Percentiles rank a stretch among this genome's conserved stretches.
These are phyloP conservation scores for Fomitopsis pinicola DNA, from an alignment of 1,284 basidiomycete genomes.

Conservation along the genomic window DNA sequence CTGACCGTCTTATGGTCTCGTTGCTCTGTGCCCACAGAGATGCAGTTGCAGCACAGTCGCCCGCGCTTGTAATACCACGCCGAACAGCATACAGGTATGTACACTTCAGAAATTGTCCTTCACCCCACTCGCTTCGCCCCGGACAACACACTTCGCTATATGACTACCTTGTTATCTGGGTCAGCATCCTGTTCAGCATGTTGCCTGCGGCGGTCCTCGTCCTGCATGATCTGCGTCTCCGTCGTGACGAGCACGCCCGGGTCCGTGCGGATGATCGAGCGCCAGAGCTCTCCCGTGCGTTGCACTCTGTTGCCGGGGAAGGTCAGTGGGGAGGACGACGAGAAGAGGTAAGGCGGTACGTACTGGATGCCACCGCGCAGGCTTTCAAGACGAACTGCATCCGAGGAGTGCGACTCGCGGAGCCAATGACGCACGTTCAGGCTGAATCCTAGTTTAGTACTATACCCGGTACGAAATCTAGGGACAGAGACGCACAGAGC, in stretches of 20 bases:
- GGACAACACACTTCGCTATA: too few species aligned
- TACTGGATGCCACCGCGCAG: not conserved
- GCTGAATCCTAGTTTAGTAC: not conserved
- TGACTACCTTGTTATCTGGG: too few species aligned
- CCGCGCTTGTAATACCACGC: too few species aligned
- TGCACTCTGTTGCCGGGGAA: not conserved
- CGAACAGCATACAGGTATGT: too few species aligned
- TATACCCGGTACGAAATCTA: not conserved
- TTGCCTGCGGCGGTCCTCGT: not conserved
- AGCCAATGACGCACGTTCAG: slow-evolving; percentile 1
- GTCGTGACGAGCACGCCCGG: not conserved
- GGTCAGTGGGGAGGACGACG: not conserved
- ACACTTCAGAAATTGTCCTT: too few species aligned
- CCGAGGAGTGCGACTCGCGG: not conserved
- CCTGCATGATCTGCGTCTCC: not conserved
- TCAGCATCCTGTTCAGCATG: too few species aligned
- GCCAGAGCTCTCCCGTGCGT: not conserved
- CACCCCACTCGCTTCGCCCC: too few species aligned
- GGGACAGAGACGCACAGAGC: not conserved
- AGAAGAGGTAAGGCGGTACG: not conserved
- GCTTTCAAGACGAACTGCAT: not conserved
- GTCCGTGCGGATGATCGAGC: not conserved
- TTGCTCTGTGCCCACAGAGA: too few species aligned
- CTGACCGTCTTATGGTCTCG: too few species aligned
- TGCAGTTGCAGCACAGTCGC: too few species aligned